Conservation (phyloP, 2,329 filamentous ascomycete genomes). For the Thielaviopsis populi region DNA sequence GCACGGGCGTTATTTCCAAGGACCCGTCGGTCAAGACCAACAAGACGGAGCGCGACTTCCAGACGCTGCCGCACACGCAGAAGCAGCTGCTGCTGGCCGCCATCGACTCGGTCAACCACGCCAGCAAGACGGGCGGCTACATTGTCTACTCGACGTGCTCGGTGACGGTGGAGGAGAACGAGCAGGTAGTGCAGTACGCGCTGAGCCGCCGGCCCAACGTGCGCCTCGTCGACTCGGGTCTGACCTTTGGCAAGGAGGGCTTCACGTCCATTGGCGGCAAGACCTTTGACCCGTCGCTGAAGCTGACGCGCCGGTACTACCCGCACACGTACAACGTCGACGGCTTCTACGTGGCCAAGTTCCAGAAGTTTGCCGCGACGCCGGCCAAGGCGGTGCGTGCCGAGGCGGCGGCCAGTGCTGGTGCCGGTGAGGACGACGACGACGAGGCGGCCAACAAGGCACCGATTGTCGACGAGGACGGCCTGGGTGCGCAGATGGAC, state of each 20-base stretch:
- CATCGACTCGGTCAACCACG: conserved; percentile 87
- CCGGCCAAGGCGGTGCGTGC: conserved; percentile 24
- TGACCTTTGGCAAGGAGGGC: conserved; percentile 81
- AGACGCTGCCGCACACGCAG: conserved; percentile 82
- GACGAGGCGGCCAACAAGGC: conserved; percentile 16
- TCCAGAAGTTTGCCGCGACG: conserved; percentile 76
- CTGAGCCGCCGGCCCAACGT: conserved; percentile 86
- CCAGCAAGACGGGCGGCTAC: conserved; percentile 84
- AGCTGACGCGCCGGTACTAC: conserved; percentile 72
- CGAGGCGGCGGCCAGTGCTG: conserved; percentile 27
- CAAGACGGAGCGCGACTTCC: conserved; percentile 91
- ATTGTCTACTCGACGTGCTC: conserved; percentile 95
- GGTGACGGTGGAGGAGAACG: conserved; percentile 80
- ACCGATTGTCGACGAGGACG: conserved; percentile 13
- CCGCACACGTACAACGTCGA: conserved; percentile 90
- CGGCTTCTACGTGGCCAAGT: conserved; percentile 95
- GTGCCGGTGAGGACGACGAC: conserved; percentile 8
- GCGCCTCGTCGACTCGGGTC: conserved; percentile 76
- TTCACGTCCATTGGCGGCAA: conserved; percentile 88
- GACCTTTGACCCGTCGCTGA: conserved; percentile 73
- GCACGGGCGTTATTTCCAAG: conserved; percentile 94
- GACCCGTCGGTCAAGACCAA: conserved; percentile 96
- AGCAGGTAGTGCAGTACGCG: conserved; percentile 86
- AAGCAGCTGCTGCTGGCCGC: conserved; percentile 86
- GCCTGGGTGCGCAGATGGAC: conserved; percentile 4